These are phyloP conservation scores for Malus sieversii DNA, from an alignment of 306 rosid species.

Conservation along the genomic window DNA sequence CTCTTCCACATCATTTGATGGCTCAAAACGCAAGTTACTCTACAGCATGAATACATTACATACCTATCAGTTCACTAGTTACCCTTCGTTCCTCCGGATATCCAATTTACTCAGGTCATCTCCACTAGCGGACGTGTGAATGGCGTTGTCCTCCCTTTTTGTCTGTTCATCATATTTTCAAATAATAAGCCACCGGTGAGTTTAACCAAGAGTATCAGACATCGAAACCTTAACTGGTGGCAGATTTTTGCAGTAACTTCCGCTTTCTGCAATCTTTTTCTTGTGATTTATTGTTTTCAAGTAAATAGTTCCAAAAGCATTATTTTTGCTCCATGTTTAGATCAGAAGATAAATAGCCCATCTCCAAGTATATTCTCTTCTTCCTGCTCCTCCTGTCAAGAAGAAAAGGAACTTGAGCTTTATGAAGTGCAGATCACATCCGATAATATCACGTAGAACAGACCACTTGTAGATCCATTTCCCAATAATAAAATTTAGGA, in stretches of 20 bases:
- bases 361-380: not conserved
- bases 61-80: not conserved
- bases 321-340: not conserved
- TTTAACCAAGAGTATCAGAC: not conserved
- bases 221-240: not conserved
- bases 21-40: not conserved
- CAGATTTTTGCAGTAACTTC: not conserved
- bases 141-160: not conserved
- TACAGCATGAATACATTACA: not conserved
- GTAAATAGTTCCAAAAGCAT: not conserved
- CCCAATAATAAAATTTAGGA: not conserved
- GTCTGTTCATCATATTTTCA: not conserved
- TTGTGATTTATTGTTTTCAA: not conserved
- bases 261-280: not conserved
- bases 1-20: not conserved
- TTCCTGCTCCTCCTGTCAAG: not conserved
- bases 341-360: not conserved
- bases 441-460: not conserved
- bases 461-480: not conserved
- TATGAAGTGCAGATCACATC: not conserved
- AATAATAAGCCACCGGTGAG: not conserved
- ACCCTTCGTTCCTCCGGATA: not conserved
- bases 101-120: not conserved
- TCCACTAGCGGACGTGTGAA: not conserved
- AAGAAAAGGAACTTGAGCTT: not conserved